Evolutionary conservation across 2,329 filamentous ascomycete species (phyloP).

Genomic region (Dactylonectria macrodidyma): DNA sequence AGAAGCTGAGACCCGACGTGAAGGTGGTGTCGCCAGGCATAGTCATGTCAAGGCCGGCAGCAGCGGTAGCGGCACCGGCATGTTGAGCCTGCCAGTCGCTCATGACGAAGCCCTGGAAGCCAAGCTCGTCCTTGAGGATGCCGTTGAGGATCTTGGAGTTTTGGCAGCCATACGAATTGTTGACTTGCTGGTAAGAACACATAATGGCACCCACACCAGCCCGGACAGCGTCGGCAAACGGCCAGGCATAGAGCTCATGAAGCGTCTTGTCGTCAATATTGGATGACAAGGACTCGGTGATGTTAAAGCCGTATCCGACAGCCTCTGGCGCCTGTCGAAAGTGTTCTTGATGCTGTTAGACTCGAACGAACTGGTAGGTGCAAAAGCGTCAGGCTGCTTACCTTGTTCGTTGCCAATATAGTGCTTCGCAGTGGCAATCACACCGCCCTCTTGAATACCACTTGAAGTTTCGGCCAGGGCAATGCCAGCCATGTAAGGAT

Average conservation of each 20-base stretch:
- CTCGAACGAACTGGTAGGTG: accelerated
- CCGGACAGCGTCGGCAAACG: slow-evolving; percentile 80
- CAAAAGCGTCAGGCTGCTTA: slow-evolving; percentile 30
- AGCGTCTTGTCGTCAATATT: slow-evolving; percentile 81
- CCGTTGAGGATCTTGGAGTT: slow-evolving; percentile 84
- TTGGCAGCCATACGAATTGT: slow-evolving; percentile 85
- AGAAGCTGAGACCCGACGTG: slow-evolving; percentile 80
- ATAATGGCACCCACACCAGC: slow-evolving; percentile 76
- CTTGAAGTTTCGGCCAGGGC: slow-evolving; percentile 80
- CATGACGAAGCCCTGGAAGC: slow-evolving; percentile 86
- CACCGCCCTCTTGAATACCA: slow-evolving; percentile 86
- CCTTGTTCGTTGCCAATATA: slow-evolving; percentile 80
- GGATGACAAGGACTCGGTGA: slow-evolving; percentile 71
- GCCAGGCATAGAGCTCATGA: slow-evolving; percentile 85
- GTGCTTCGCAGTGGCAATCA: slow-evolving; percentile 89
- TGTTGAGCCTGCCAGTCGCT: slow-evolving; percentile 87
- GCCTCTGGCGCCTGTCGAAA: slow-evolving; percentile 77
- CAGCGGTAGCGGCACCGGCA: slow-evolving; percentile 74
- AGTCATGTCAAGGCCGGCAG: slow-evolving; percentile 86
- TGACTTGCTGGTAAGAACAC: slow-evolving; percentile 83
- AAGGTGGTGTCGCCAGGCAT: slow-evolving; percentile 90
- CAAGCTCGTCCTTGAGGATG: slow-evolving; percentile 83
- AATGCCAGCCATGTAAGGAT: slow-evolving; percentile 82
- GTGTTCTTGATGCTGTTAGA: slow-evolving; percentile 65
- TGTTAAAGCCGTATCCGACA: slow-evolving; percentile 67